phyloP scores from a whole-genome alignment of 371 early-diverging fungal genomes.

The Syncephalastrum sp. region DNA sequence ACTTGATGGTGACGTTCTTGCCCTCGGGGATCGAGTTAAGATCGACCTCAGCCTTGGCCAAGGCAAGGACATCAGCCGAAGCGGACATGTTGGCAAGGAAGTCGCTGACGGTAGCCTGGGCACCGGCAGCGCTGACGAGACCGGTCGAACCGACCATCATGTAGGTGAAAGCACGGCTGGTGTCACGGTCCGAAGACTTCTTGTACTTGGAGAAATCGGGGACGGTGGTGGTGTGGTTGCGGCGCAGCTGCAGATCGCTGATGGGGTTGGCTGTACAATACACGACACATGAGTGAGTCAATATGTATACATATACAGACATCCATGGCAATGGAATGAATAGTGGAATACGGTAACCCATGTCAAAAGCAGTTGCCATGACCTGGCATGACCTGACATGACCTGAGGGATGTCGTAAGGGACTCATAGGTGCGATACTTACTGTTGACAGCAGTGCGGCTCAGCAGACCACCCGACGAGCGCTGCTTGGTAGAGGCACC shows the following conservation, averaged over 20 bases:
- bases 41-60: conserved; percentile 97
- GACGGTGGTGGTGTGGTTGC: conserved; percentile 59
- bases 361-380: no score
- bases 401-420: no score
- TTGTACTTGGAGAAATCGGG: conserved; percentile 70
- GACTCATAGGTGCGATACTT: neutral
- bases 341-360: no score
- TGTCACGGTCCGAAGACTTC: conserved; percentile 59
- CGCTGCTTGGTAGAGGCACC: conserved; percentile 30
- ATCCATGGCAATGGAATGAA: no score
- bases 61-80: conserved; percentile 95
- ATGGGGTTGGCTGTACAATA: conserved; percentile 24
- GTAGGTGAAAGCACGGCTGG: conserved; percentile 85
- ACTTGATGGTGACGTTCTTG: conserved; percentile 95
- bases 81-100: conserved; percentile 91
- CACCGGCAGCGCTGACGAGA: conserved; percentile 80
- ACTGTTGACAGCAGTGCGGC: conserved; percentile 28
- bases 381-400: no score
- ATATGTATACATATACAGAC: no score
- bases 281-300: neutral
- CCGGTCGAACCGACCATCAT: conserved; percentile 94
- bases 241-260: conserved; percentile 51
- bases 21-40: conserved; percentile 92
- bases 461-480: conserved; percentile 22
- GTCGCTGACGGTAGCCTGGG: conserved; percentile 91